These are phyloP conservation scores for Canna indica DNA, from an alignment of 176 grass and related monocot species.

Conservation along the genomic window DNA sequence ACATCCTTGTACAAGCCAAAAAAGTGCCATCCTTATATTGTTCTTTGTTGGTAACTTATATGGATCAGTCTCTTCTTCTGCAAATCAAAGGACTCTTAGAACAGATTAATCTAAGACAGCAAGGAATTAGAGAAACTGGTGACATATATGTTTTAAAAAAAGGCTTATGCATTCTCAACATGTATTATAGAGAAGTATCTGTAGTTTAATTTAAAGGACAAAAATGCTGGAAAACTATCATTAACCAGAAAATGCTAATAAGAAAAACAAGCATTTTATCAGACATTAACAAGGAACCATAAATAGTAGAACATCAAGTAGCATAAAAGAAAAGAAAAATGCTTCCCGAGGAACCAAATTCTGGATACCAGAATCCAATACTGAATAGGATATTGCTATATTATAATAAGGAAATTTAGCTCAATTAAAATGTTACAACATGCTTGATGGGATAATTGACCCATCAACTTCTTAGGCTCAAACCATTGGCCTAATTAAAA, in stretches of 20 bases:
- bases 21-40: conserved; percentile 94
- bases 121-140: not conserved
- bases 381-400: not conserved
- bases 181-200: no score
- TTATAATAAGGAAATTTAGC: not conserved
- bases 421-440: no score
- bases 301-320: no score
- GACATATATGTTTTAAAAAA: not conserved
- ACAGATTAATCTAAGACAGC: not conserved
- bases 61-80: conserved; percentile 95
- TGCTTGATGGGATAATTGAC: no score
- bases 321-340: not conserved
- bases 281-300: not conserved
- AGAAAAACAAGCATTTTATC: not conserved
- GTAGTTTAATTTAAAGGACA: not conserved
- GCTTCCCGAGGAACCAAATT: not conserved
- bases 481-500: no score
- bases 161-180: not conserved
- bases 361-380: not conserved
- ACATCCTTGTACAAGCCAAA: conserved; percentile 90
- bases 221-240: not conserved
- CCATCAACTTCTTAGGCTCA: no score
- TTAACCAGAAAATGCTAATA: not conserved
- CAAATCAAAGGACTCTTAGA: conserved; percentile 24
- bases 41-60: conserved; percentile 75